Base-by-base conservation (phyloP, 108 stramenopile species). In the Skeletonema costatum region DNA sequence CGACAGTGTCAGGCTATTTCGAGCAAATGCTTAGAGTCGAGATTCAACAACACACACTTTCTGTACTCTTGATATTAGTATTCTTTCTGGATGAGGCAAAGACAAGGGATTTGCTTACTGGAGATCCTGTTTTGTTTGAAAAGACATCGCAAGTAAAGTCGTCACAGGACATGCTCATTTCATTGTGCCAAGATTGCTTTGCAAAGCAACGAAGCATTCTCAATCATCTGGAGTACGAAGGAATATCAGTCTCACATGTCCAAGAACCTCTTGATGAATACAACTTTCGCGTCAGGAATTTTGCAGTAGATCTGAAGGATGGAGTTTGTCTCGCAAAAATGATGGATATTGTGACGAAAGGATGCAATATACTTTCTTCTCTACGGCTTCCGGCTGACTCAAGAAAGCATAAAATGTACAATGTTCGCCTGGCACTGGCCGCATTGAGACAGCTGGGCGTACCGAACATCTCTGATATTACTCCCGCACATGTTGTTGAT, bases 231-330 rank as follows among this genome's bases (percentile, higher is more conserved):
- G 81, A 77, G 33, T 70, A 86, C 41, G 76, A 93, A 29, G 95
- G 96, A 17, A 82, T 98, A 41, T 84, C 74, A 21, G 90, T 97
- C 3, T 50, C 65, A 10, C 97, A 97, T 76, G 73, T 75, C 21
- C 99, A 99, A 81, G 68, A 81, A 17, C 88, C 86, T 5, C 70
- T 98, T 32, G 98, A 99, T 70, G 99, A 99, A 78, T 87, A 94
- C 50, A 90, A 98, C 48, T 97, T 93, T 72, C 44, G 35, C 25
- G 84, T 98, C 38, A 59, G 50, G 1, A 96, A 97, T 76, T 66
- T 99, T 12, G 94, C 96, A 0, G 70, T 81, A 2, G 99, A 99
- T 88, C 86, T 99, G 10, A 90, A 97, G 35, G 99, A 99, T 78
- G 99, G 99, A 9, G 91, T 94, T 16, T 75, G 96, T 25, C 77